phyloP scores from a whole-genome alignment of 768 basidiomycete genomes.

The Psilocybe sp. region DNA sequence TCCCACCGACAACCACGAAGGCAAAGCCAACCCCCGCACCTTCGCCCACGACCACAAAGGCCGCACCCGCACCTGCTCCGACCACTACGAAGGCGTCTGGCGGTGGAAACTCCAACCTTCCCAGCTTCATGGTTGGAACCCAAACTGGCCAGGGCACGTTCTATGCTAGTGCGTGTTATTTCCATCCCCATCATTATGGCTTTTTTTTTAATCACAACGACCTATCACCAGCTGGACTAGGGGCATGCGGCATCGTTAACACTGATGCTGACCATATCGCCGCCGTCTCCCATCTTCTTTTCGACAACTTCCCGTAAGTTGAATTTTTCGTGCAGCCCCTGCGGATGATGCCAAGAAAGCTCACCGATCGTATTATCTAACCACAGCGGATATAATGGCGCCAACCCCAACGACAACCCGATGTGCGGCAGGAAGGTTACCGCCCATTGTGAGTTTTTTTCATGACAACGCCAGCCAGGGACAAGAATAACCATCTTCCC shows the following conservation, averaged over 20 bases:
- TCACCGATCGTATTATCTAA: constrained; percentile 3
- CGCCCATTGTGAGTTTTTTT: constrained; percentile 40
- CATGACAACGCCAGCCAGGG: neutral
- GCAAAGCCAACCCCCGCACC: constrained; percentile 11
- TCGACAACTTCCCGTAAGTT: constrained; percentile 60
- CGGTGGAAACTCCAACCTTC: constrained; percentile 20
- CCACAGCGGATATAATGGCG: constrained; percentile 49
- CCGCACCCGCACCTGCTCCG: constrained; percentile 11
- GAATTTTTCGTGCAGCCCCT: constrained; percentile 1
- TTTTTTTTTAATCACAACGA: constrained; percentile 1
- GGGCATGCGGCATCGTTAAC: constrained; percentile 63
- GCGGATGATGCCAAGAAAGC: neutral
- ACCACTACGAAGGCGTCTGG: constrained; percentile 17
- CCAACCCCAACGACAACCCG: constrained; percentile 75
- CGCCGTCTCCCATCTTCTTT: constrained; percentile 55
- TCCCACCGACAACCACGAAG: constrained; percentile 11
- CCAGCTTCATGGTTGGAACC: constrained; percentile 44
- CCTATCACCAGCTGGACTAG: constrained; percentile 46
- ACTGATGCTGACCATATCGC: constrained; percentile 48
- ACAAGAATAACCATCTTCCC: constrained; percentile 7
- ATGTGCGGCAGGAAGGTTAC: constrained; percentile 53
- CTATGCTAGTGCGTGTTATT: constrained; percentile 39
- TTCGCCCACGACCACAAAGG: constrained; percentile 14
- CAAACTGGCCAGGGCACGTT: constrained; percentile 57
- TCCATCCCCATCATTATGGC: neutral